A percentile compares a stretch with the other conserved stretches of the same genome.
Evolutionary conservation across 768 basidiomycete species (phyloP).

Genomic region (Punctularia strigosozonata): DNA sequence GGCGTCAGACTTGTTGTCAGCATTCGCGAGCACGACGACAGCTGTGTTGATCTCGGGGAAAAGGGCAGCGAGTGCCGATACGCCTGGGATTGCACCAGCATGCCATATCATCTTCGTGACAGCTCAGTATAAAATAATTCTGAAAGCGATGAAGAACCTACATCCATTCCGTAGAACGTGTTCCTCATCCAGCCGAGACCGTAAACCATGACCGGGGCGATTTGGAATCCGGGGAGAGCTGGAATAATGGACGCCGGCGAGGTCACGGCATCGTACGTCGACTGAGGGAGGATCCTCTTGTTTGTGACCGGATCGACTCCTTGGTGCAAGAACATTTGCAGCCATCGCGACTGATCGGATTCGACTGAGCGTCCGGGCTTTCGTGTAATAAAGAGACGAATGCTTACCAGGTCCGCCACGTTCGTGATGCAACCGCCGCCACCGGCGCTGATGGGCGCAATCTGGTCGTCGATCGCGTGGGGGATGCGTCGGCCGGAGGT

Average conservation of each 20-base stretch:
- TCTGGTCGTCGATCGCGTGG: constrained; percentile 17
- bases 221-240: constrained; percentile 3
- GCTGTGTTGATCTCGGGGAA: constrained; percentile 25
- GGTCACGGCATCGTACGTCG: constrained; percentile 18
- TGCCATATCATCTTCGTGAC: constrained; percentile 21
- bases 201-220: constrained; percentile 23
- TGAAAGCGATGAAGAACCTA: constrained; percentile 8
- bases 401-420: constrained; percentile 28
- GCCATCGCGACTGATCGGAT: no score
- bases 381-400: no score
- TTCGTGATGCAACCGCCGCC: constrained; percentile 32
- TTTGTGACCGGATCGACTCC: constrained; percentile 21
- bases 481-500: constrained; percentile 21
- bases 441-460: constrained; percentile 19
- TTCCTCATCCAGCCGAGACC: constrained; percentile 30
- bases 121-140: no score
- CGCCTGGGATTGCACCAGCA: constrained; percentile 22
- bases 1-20: constrained; percentile 8
- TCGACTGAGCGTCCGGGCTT: no score
- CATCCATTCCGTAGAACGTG: constrained; percentile 29
- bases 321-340: constrained; percentile 20
- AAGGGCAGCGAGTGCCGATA: constrained; percentile 19
- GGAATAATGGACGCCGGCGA: constrained; percentile 19
- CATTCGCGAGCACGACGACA: constrained; percentile 16
- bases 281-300: constrained; percentile 19